These are phyloP conservation scores for Gnomoniopsis sp. DNA, from an alignment of 2,329 filamentous ascomycete genomes.

Conservation along the genomic window DNA sequence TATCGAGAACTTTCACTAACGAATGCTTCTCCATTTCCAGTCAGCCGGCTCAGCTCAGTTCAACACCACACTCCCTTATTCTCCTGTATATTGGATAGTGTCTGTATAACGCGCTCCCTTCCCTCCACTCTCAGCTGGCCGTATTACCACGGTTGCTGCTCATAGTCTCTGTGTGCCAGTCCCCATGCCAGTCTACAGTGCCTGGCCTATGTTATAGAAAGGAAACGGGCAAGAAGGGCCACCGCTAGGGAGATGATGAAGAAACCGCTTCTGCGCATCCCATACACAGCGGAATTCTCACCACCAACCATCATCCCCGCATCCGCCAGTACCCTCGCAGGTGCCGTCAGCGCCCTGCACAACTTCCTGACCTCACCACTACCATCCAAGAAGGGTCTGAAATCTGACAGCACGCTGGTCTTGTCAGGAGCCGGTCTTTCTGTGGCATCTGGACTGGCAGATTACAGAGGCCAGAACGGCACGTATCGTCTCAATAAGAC, in stretches of 20 bases:
- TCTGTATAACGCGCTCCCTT: not conserved
- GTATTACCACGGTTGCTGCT: too few species aligned
- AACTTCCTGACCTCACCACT: conserved; percentile 64
- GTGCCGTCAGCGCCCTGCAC: conserved; percentile 73
- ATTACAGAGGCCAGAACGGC: conserved; percentile 85
- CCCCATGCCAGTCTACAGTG: not conserved
- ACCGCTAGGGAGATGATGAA: conserved; percentile 44
- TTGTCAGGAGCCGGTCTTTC: conserved; percentile 86
- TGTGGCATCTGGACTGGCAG: conserved; percentile 86
- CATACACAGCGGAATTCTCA: conserved; percentile 81
- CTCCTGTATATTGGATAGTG: too few species aligned
- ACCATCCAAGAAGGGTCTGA: conserved; percentile 46
- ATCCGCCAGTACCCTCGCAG: conserved; percentile 64
- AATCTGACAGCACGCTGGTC: conserved; percentile 43
- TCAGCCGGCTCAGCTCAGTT: too few species aligned
- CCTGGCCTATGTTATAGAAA: not conserved
- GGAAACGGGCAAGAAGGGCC: conserved; percentile 10
- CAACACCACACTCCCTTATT: too few species aligned
- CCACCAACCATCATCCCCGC: conserved; percentile 71
- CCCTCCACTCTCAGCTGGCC: not conserved
- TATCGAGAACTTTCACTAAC: not conserved
- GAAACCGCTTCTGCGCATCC: conserved; percentile 79
- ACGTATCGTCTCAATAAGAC: conserved; percentile 90
- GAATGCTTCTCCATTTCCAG: too few species aligned
- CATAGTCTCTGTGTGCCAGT: too few species aligned